A percentile compares a stretch with the other conserved stretches of the same genome.
Conservation (phyloP, 2,329 filamentous ascomycete genomes). For the Neonectria hederae region DNA sequence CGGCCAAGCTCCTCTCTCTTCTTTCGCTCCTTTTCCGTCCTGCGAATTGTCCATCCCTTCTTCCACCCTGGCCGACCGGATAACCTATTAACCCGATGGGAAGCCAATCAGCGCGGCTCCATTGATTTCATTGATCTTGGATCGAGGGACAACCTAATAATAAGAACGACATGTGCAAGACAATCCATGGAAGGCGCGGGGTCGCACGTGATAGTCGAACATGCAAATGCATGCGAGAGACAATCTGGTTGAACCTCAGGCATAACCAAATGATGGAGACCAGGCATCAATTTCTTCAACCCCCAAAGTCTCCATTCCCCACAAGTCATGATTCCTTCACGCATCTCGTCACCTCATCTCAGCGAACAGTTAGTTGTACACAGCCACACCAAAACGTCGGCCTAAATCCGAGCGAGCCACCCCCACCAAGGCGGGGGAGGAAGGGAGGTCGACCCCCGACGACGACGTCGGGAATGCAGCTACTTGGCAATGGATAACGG, state of each 20-base stretch:
- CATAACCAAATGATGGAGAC: not conserved
- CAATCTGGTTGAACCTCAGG: not conserved
- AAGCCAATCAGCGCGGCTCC: not conserved
- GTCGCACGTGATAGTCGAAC: not conserved
- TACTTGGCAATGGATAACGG: not conserved
- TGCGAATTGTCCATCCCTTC: not conserved
- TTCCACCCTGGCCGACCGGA: constrained; percentile 5
- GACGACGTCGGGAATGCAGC: not conserved
- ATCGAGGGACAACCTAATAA: not conserved
- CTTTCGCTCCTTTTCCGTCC: not conserved
- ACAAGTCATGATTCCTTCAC: not conserved
- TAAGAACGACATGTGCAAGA: constrained; percentile 12
- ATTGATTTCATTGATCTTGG: not conserved
- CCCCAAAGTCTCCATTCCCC: constrained; percentile 7
- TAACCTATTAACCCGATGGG: constrained; percentile 17
- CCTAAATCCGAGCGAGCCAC: constrained; percentile 36
- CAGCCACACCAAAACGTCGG: constrained; percentile 19
- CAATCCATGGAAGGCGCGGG: not conserved
- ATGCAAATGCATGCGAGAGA: not conserved
- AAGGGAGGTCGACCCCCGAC: constrained; percentile 19
- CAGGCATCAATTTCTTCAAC: not conserved
- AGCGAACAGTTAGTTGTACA: not conserved
- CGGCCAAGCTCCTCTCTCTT: not conserved
- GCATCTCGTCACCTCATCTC: not conserved
- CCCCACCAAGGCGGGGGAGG: constrained; percentile 33